Evolutionary conservation across 2,329 filamentous ascomycete species (phyloP), one percentile per base, ranked within the genome.

Genomic region (Aspergillus calidoustus): DNA sequence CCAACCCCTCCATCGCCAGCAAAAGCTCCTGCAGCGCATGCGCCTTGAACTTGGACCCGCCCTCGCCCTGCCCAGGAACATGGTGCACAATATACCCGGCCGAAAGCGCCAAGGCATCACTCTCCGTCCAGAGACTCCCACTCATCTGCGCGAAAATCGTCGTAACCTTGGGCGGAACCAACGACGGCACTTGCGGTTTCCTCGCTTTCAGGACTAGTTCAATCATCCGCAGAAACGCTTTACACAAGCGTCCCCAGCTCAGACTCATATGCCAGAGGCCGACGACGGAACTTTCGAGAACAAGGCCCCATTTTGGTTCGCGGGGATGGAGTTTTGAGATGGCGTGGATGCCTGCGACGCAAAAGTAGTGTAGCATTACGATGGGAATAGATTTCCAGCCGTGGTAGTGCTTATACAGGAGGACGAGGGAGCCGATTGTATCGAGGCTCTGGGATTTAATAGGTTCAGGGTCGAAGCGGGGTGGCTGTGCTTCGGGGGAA

Each of bases 341-440:
- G 3, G 67, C 57, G 44, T 69, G 65, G 5, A 71, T 62, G 3
- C 69, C 68, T 1, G 61, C 68, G 4, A 69, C 55, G 47, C 67
- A 69, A 44, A 69, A 68, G 51, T 70, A 70, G 50, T 71, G 69
- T 17, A 70, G 56, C 67, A 71, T 69, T 2, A 71, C 67, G 23
- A 71, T 64, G 3, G 69, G 68, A 7, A 69, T 57, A 1, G 69
- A 70, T 41, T 68, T 71, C 58, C 65, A 68, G 4, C 68, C 68
- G 48, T 71, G 67, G 44, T 23, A 56, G 6, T 64, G 60, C 59
- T 66, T 67, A 50, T 63, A 70, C 7, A 67, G 49, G 7, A 71
- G 57, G 7, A 70, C 54, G 30, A 70, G 64, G 1, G 69, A 67
- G 17, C 67, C 68, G 11, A 69, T 59, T 6, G 38, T 43, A 30